Evolutionary conservation across 2,329 filamentous ascomycete genomes (phyloP).

Genomic region (Pseudocercospora ulei): DNA sequence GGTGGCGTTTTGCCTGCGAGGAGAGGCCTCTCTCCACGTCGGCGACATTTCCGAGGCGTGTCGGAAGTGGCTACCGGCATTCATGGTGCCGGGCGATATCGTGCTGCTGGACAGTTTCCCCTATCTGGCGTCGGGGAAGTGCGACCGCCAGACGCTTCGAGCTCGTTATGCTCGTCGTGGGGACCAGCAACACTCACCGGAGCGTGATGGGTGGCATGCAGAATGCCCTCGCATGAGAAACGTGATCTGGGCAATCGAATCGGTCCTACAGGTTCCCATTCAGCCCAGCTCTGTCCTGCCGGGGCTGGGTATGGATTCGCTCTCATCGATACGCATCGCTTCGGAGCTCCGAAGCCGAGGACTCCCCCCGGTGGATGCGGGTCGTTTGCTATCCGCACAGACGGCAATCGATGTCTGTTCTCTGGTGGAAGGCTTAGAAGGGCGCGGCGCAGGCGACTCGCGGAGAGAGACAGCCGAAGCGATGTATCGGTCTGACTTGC

Average conservation of each 20-base stretch:
- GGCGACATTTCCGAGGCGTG: constrained; percentile 51
- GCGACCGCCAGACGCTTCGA: constrained; percentile 59
- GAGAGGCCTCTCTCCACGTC: constrained; percentile 35
- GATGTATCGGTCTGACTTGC: constrained; percentile 12
- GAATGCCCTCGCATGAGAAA: constrained; percentile 8
- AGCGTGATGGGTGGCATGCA: not conserved
- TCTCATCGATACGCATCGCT: constrained; percentile 54
- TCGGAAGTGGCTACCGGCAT: constrained; percentile 64
- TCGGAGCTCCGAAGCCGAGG: constrained; percentile 53
- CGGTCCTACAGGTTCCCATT: constrained; percentile 20
- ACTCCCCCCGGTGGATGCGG: constrained; percentile 45
- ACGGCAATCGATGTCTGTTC: constrained; percentile 33
- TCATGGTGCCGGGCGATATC: constrained; percentile 73
- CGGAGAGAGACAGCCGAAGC: constrained; percentile 4
- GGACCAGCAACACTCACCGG: constrained; percentile 26
- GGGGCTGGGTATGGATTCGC: constrained; percentile 56
- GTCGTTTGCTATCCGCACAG: constrained; percentile 53
- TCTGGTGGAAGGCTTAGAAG: not conserved
- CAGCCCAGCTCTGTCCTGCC: constrained; percentile 40
- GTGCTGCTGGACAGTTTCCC: constrained; percentile 57
- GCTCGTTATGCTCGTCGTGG: constrained; percentile 42
- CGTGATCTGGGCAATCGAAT: constrained; percentile 20
- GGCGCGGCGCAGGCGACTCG: not conserved
- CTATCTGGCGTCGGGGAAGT: constrained; percentile 70
- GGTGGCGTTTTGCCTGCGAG: constrained; percentile 62